Conservation (phyloP, 495 filamentous ascomycete species). For the Pyronema omphalodes region DNA sequence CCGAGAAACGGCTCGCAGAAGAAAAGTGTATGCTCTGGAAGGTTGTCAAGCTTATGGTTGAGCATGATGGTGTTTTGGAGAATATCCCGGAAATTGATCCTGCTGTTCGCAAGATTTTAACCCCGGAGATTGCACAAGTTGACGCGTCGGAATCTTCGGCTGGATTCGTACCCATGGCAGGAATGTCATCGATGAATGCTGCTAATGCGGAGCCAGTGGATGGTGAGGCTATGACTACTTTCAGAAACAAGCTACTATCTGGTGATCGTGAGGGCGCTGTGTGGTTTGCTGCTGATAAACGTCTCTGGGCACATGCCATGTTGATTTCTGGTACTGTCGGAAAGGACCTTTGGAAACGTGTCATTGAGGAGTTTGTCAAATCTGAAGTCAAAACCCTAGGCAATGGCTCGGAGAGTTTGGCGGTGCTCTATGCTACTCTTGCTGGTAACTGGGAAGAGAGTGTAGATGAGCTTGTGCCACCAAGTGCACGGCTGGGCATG, state of each 20-base stretch:
- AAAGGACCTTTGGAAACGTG: conserved; percentile 59
- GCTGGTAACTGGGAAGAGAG: conserved; percentile 88
- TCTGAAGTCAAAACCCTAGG: conserved; percentile 70
- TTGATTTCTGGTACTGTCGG: conserved; percentile 67
- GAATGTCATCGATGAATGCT: conserved; percentile 16
- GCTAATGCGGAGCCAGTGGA: conserved; percentile 44
- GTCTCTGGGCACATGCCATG: conserved; percentile 91
- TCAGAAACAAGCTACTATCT: conserved; percentile 51
- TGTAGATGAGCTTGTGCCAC: conserved; percentile 89
- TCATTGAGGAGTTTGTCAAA: conserved; percentile 82
- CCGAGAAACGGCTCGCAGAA: conserved; percentile 39
- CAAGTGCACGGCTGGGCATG: conserved; percentile 76
- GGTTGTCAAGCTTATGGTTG: conserved; percentile 57
- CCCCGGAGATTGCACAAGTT: conserved; percentile 29
- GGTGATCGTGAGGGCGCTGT: conserved; percentile 84
- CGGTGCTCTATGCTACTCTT: conserved; percentile 79
- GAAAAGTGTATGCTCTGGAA: conserved; percentile 85
- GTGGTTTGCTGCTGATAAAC: conserved; percentile 84
- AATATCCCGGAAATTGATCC: conserved; percentile 53
- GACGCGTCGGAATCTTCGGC: conserved; percentile 1
- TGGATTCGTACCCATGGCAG: conserved; percentile 16
- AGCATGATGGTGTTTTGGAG: conserved; percentile 69
- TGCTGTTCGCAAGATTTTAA: conserved; percentile 53
- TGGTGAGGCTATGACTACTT: conserved; percentile 42
- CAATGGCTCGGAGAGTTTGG: conserved; percentile 62